Base-by-base conservation (phyloP, 2,329 filamentous ascomycete species). In the Neoscytalidium dimidiatum region DNA sequence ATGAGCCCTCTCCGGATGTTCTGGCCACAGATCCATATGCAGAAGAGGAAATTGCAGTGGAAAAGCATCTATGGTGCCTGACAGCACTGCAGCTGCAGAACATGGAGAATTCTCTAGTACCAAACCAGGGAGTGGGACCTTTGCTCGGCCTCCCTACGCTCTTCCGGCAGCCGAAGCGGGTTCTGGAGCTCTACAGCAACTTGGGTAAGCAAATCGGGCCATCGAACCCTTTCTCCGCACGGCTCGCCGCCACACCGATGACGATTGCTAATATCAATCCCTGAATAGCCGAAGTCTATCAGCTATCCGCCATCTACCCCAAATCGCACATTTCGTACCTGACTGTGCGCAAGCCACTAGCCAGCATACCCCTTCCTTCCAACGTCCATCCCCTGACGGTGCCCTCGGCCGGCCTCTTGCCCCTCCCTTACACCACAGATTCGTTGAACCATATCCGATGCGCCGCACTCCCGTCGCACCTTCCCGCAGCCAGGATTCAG, bases 31-130 rank as follows among this genome's bases (percentile, higher is more conserved):
- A 79, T 9, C 60, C 60, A 7, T 51, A 63, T 19, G 73, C 77
- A 0, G 82, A 85, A 63, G 78, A 82, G 3, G 80, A 77, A 41
- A 74, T 85, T 21, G 84, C 85, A 65, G 77, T 85, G 53, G 83
- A 85, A 67, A 85, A 85, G 71, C 85, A 86, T 69, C 76, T 84
- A 44, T 89, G 86, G 86, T 84, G 92, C 78, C 78, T 89, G 35
- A 87, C 84, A 29, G 82, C 82, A 1, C 75, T 90, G 61, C 81
- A 74, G 56, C 69, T 75, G 41, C 79, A 80, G 33, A 74, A 70
- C 52, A 62, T 72, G 62, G 71, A 71, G 43, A 72, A 68, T 38
- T 69, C 66, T 41, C 67, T 53, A 52, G 66, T 49, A 71, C 73
- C 58, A 69, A 69, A 67, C 66, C 72, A 64, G 70, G 62, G 43